Evolutionary conservation across 2,329 filamentous ascomycete genomes (phyloP).

Genomic region (Colletotrichum abscissum): DNA sequence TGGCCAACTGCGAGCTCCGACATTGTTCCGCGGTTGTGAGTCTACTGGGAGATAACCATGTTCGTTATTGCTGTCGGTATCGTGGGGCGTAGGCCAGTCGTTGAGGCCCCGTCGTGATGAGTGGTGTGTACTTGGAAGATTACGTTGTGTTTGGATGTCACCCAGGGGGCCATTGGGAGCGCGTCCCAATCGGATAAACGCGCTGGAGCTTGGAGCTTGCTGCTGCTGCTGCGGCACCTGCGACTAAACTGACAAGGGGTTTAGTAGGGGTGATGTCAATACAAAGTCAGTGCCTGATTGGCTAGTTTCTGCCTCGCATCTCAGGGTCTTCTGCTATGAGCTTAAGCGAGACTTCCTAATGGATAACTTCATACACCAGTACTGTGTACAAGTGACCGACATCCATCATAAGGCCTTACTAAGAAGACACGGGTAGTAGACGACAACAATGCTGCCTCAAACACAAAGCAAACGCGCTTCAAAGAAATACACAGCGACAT

Average conservation of each 20-base stretch:
- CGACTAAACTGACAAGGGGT: constrained; percentile 8
- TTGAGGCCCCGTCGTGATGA: constrained; percentile 13
- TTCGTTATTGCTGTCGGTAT: constrained; percentile 21
- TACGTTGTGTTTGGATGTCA: constrained; percentile 31
- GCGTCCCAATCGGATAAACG: constrained; percentile 34
- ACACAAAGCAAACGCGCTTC: constrained; percentile 13
- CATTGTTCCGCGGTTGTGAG: constrained; percentile 52
- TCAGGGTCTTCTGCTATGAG: neutral
- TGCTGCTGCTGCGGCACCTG: neutral
- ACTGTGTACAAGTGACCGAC: too few relatives aligned
- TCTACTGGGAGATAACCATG: constrained; percentile 25
- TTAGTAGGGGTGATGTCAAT: constrained; percentile 15
- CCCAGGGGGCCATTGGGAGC: constrained; percentile 12
- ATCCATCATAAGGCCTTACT: too few relatives aligned
- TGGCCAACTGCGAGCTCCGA: constrained; percentile 74
- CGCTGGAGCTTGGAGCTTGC: constrained; percentile 20
- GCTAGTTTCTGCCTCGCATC: neutral
- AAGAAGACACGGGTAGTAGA: neutral
- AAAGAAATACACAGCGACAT: constrained; percentile 5
- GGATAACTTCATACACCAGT: neutral
- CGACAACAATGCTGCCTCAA: neutral
- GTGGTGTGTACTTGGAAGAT: constrained; percentile 17
- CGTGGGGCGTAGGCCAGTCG: constrained; percentile 15
- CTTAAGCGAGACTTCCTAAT: neutral
- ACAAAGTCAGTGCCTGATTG: constrained; percentile 14